Base-by-base conservation (phyloP, 1,139 yeast genomes). In the Hyphopichia burtonii region DNA sequence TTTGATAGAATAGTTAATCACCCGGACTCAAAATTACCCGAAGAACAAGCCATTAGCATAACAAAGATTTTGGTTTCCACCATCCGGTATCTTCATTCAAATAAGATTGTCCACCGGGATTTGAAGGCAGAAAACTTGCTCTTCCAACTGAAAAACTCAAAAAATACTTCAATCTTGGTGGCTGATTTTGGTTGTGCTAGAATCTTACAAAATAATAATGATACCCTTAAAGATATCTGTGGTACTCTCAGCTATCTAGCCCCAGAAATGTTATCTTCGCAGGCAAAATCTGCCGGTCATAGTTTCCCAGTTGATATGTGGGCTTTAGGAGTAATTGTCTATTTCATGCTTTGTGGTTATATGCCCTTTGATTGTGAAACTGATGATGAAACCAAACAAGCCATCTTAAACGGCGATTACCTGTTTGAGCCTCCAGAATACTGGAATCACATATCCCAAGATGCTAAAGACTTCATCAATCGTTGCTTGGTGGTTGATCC, bases 221-320 rank as follows among this genome's bases (percentile, higher is more conserved):
- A 59, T 20, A 52, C 45, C 34, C 48, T 67, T 4, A 46, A 48
- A 33, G 68, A 66, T 15, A 50, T 59, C 9, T 74, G 81, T 31
- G 93, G 94, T 0, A 86, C 94, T 0, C 74, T 86, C 12, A 83
- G 89, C 25, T 86, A 86, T 58, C 79, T 86, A 78, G 85, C 90
- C 0, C 90, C 90, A 0, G 90, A 84, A 55, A 77, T 82, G 47
- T 49, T 70, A 28, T 68, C 17, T 11, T 5, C 76, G 43, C 4
- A 25, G 8, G 59, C 68, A 18, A 66, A 76, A 43, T 56, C 63
- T 31, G 25, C 11, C 11, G 83, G 84, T 16, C 86, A 85, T 52
- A 77, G 78, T 18, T 72, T 67, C 49, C 74, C 76, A 1, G 85
- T 83, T 0, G 94, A 86, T 56, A 71, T 85, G 30, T 86, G 94